Evolutionary conservation across 139 green algal species (phyloP).

Genomic region (Zygnema cylindricum): DNA sequence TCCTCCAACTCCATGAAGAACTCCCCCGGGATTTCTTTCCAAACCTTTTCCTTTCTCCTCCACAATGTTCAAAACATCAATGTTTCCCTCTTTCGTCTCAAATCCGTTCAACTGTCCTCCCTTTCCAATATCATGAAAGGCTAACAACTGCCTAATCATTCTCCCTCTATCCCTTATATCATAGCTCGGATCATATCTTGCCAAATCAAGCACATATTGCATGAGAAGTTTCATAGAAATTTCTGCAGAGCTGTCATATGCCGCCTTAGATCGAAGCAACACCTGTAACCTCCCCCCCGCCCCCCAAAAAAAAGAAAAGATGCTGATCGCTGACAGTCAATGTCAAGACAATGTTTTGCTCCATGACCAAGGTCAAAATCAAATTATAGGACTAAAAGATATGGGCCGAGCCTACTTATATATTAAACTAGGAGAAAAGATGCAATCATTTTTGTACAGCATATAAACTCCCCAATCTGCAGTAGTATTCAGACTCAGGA

Average conservation of each 20-base stretch:
- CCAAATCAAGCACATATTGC: constrained; percentile 31
- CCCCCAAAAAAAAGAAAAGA: too few species aligned
- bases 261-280: neutral
- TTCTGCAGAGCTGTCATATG: neutral
- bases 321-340: too few species aligned
- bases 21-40: neutral
- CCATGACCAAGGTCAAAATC: too few species aligned
- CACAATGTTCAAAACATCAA: neutral
- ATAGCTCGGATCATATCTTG: constrained; percentile 1
- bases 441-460: too few species aligned
- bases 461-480: too few species aligned
- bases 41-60: constrained; percentile 1
- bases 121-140: constrained; percentile 7
- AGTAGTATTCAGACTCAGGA: too few species aligned
- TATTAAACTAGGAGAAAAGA: too few species aligned
- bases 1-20: neutral
- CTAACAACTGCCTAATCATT: constrained; percentile 15
- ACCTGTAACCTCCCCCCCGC: too few species aligned
- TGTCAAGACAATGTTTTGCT: too few species aligned
- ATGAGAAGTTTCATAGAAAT: constrained; percentile 23
- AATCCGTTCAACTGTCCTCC: neutral
- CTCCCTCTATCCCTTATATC: constrained; percentile 37
- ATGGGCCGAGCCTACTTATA: too few species aligned
- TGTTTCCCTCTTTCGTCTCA: neutral
- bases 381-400: too few species aligned